phyloP scores from a whole-genome alignment of 208 protist species.

The Trypanosoma grayi region DNA sequence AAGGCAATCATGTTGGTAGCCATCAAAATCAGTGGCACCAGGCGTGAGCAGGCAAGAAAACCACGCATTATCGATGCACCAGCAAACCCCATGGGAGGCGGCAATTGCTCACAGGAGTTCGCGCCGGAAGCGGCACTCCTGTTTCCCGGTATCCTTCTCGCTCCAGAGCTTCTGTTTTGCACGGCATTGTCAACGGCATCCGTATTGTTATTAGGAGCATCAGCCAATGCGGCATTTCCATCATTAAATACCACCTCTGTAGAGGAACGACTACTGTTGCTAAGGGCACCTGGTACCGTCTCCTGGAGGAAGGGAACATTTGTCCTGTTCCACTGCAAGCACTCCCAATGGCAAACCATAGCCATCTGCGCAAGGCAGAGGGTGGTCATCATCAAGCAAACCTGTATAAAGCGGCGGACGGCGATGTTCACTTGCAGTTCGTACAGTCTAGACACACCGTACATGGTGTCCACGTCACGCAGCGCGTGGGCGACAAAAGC shows the following conservation, averaged over 20 bases:
- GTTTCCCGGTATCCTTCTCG: not conserved
- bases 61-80: constrained; percentile 1
- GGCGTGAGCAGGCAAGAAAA: constrained; percentile 6
- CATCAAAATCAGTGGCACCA: constrained; percentile 20
- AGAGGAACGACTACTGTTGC: not conserved
- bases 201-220: not conserved
- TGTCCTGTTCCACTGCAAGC: not conserved
- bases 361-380: constrained; percentile 22
- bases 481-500: not conserved
- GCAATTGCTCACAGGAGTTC: constrained; percentile 1
- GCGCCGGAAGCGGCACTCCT: not conserved
- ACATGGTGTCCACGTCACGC: constrained; percentile 8
- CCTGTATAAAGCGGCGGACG: constrained; percentile 17
- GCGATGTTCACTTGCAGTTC: constrained; percentile 12
- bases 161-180: too few species aligned
- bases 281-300: not conserved
- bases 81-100: not conserved
- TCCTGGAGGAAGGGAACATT: constrained; percentile 1
- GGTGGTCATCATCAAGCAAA: constrained; percentile 17
- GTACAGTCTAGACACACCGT: constrained; percentile 17
- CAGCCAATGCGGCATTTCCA: not conserved
- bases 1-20: constrained; percentile 24
- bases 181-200: too few species aligned
- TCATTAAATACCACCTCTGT: not conserved
- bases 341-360: constrained; percentile 6